These are phyloP conservation scores for Diplotaxis tenuifolia DNA, from an alignment of 345 rosid species.

Conservation along the genomic window DNA sequence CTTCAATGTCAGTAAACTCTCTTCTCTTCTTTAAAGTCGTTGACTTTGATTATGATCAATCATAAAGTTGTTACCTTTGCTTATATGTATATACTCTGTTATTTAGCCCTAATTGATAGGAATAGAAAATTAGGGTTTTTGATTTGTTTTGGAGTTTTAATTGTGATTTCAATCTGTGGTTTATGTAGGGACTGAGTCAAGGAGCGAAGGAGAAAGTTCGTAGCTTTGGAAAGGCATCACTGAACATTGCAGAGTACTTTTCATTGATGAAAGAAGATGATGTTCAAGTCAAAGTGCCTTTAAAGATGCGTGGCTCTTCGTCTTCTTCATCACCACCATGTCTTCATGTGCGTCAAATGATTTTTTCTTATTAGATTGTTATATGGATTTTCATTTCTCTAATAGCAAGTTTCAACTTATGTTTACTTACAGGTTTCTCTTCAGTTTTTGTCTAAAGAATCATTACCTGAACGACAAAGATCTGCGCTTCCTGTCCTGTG, in stretches of 20 bases:
- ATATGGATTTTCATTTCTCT: constrained; percentile 28
- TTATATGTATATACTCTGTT: not conserved
- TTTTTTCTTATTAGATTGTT: not conserved
- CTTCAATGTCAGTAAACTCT: constrained; percentile 44
- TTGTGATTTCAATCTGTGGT: not conserved
- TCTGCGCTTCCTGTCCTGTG: constrained; percentile 45
- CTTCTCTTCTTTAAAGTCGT: not conserved
- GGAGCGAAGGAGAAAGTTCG: constrained; percentile 56
- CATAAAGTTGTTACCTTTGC: constrained; percentile 8
- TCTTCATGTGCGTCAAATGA: constrained; percentile 33
- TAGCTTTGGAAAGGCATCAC: constrained; percentile 51
- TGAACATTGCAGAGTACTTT: constrained; percentile 66
- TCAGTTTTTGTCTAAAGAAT: constrained; percentile 37
- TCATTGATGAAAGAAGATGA: constrained; percentile 57
- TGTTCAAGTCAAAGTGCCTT: constrained; percentile 59
- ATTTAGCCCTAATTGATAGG: not conserved
- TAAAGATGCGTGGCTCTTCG: constrained; percentile 37
- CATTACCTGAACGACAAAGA: constrained; percentile 31
- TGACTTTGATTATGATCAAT: constrained; percentile 3
- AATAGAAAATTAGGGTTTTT: constrained; percentile 1
- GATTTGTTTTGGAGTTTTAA: not conserved
- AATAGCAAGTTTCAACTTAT: not conserved
- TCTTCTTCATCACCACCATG: constrained; percentile 31
- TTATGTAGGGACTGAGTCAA: constrained; percentile 43
- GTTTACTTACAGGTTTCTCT: constrained; percentile 45